Evolutionary conservation across 2,329 filamentous ascomycete genomes (phyloP), one percentile per base, ranked within the genome.

Genomic region (Xylariaceae sp.): DNA sequence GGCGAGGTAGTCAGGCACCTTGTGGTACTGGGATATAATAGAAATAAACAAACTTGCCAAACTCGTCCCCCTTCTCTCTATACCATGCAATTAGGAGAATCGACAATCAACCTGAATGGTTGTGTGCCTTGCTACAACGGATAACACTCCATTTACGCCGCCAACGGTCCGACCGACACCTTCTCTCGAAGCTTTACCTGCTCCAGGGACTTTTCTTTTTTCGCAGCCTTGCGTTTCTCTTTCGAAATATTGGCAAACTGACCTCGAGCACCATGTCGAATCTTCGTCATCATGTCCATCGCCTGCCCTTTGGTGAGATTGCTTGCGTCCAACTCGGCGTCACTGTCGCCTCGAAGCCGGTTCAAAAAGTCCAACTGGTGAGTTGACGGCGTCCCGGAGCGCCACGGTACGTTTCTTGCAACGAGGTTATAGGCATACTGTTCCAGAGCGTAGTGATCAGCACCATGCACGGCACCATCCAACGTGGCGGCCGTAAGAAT

Each of bases 211-310:
- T 73, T 65, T 23, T 59, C 67, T 44, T 75, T 70, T 61, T 68
- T 78, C 53, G 77, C 73, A 42, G 71, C 75, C 55, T 80, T 80
- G 49, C 78, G 81, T 70, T 81, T 85, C 56, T 80, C 76, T 77
- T 68, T 81, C 78, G 59, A 83, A 74, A 30, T 30, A 39, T 69
- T 78, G 30, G 78, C 76, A 70, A 82, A 91, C 76, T 76, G 84
- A 63, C 75, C 89, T 73, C 78, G 83, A 0, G 89, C 90, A 0
- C 93, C 93, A 71, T 94, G 89, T 72, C 88, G 93, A 62, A 96
- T 71, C 73, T 96, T 95, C 6, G 90, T 95, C 64, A 97, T 96
- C 88, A 96, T 92, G 71, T 97, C 92, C 3, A 82, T 82, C 3
- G 92, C 92, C 70, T 85, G 85, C 6, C 93, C 93, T 70, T 92